phyloP scores from a whole-genome alignment of 2,329 filamentous ascomycete species.

The Botrytis paeoniae region DNA sequence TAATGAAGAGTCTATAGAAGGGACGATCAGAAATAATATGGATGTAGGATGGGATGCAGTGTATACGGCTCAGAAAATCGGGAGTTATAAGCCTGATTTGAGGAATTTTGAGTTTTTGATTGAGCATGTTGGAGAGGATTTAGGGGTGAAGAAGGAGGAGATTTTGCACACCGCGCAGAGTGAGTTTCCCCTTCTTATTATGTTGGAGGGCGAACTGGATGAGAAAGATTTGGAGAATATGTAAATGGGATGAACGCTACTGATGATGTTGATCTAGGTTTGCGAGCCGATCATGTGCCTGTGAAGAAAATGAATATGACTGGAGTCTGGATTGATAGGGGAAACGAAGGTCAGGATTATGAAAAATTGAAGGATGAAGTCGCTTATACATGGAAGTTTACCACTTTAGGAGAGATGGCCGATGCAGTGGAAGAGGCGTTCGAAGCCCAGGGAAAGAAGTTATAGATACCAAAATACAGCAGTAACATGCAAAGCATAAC shows the following conservation, averaged over 20 bases:
- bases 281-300: slow-evolving; percentile 66
- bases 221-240: neutral
- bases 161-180: slow-evolving; percentile 67
- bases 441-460: neutral
- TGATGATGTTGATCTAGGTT: neutral
- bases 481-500: neutral
- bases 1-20: neutral
- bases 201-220: neutral
- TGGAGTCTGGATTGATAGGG: slow-evolving; percentile 58
- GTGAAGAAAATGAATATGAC: slow-evolving; percentile 56
- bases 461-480: neutral
- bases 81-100: slow-evolving; percentile 65
- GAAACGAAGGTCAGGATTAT: slow-evolving; percentile 39
- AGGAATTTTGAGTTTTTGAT: slow-evolving; percentile 66
- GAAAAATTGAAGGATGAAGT: slow-evolving; percentile 39
- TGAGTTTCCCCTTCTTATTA: slow-evolving; percentile 35
- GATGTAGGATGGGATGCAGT: slow-evolving; percentile 55
- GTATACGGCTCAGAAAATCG: slow-evolving; percentile 66
- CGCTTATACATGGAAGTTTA: slow-evolving; percentile 55
- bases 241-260: neutral
- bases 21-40: slow-evolving; percentile 21
- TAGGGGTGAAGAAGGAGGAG: slow-evolving; percentile 51
- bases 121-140: slow-evolving; percentile 47
- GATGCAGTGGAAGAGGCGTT: slow-evolving; percentile 24
- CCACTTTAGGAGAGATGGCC: slow-evolving; percentile 43